Conservation (phyloP, 148 eudicot species). For the Amaranthus cruentus region DNA sequence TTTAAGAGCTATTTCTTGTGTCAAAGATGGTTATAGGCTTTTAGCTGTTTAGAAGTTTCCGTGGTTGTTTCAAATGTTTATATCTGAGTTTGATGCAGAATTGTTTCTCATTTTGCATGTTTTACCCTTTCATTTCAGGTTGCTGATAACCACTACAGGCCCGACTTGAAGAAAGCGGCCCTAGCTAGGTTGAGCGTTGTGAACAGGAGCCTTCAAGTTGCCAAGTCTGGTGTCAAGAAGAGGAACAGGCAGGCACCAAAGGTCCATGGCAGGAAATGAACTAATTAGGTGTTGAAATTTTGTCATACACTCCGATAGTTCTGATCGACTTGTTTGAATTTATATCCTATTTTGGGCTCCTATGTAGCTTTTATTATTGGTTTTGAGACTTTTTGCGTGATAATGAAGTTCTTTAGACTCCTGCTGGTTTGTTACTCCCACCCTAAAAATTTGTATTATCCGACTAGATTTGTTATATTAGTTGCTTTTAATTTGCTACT, state of each 20-base stretch:
- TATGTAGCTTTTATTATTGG: background rate
- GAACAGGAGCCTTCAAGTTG: conserved; percentile 77
- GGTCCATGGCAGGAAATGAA: conserved; percentile 49
- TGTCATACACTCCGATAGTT: conserved; percentile 9
- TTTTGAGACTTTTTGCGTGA: conserved; percentile 1
- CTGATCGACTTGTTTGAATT: background rate
- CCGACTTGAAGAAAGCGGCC: conserved; percentile 86
- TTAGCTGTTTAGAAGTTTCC: too few relatives aligned
- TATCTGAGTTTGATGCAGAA: too few relatives aligned
- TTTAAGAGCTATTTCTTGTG: too few relatives aligned
- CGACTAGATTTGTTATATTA: too few relatives aligned
- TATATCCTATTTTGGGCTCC: too few relatives aligned
- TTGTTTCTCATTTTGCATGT: too few relatives aligned
- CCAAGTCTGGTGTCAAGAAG: conserved; percentile 92
- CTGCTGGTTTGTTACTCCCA: too few relatives aligned
- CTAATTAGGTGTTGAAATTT: conserved; percentile 1
- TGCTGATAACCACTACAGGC: conserved; percentile 73
- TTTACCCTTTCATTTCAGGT: conserved; percentile 41
- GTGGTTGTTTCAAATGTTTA: too few relatives aligned
- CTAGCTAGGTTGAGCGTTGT: conserved; percentile 85
- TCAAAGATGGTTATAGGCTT: too few relatives aligned
- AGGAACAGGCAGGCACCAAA: conserved; percentile 76
- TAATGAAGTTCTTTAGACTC: too few relatives aligned
- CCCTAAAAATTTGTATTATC: too few relatives aligned
- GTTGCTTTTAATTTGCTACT: too few relatives aligned